Conservation (phyloP, 1,284 basidiomycete genomes). For the Coniophora puteana region DNA sequence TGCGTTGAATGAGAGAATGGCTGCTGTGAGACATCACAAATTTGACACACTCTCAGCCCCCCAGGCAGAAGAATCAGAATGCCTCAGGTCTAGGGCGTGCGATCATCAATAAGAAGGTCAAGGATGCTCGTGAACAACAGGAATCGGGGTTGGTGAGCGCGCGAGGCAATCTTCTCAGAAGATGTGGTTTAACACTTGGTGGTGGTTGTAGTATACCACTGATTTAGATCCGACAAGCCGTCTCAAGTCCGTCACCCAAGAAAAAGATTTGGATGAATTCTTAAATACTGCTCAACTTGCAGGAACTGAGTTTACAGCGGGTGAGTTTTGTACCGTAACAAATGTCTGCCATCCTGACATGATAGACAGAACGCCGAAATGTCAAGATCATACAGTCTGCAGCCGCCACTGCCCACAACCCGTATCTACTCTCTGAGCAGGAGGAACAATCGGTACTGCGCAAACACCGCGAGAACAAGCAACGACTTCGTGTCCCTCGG, state of each 20-base stretch:
- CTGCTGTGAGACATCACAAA: no score
- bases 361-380: conserved; percentile 76
- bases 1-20: no score
- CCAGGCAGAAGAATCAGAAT: conserved; percentile 42
- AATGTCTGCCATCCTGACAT: conserved; percentile 10
- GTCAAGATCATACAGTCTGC: conserved; percentile 84
- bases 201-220: conserved; percentile 62
- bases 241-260: conserved; percentile 93
- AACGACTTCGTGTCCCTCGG: conserved; percentile 78
- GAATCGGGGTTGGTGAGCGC: conserved; percentile 74
- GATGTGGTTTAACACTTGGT: conserved; percentile 4
- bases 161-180: background rate
- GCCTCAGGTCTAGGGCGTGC: conserved; percentile 84
- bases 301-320: conserved; percentile 96
- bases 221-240: conserved; percentile 70
- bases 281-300: conserved; percentile 93
- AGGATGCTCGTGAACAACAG: conserved; percentile 71
- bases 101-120: conserved; percentile 84
- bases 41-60: conserved; percentile 14
- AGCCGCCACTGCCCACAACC: conserved; percentile 66
- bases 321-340: conserved; percentile 39
- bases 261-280: conserved; percentile 95
- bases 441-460: conserved; percentile 77
- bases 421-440: conserved; percentile 81
- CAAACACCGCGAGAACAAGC: conserved; percentile 73